phyloP scores from a whole-genome alignment of 1,284 basidiomycete genomes.

The Kwoniella shivajii region DNA sequence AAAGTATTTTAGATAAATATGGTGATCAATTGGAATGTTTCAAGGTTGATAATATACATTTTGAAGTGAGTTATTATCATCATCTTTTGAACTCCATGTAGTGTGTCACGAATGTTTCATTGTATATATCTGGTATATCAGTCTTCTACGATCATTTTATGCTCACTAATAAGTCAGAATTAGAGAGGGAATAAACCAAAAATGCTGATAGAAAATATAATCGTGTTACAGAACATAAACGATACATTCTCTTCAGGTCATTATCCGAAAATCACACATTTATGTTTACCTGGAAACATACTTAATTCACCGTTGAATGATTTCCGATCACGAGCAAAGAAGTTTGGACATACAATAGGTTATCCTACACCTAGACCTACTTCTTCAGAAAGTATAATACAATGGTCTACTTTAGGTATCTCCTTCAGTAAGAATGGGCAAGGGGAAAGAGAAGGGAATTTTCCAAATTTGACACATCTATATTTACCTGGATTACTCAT shows the following conservation, averaged over 20 bases:
- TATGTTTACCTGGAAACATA: constrained; percentile 36
- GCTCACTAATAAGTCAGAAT: not conserved
- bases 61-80: constrained; percentile 25
- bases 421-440: too few species aligned
- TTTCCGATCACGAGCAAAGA: constrained; percentile 2
- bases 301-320: constrained; percentile 18
- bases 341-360: constrained; percentile 9
- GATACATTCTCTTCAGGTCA: constrained; percentile 21
- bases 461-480: constrained; percentile 37
- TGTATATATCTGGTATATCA: too few species aligned
- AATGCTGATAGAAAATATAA: too few species aligned
- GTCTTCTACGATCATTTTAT: too few species aligned
- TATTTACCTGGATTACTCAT: constrained; percentile 30
- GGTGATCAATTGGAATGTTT: constrained; percentile 29
- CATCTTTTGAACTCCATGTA: too few species aligned
- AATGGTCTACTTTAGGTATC: constrained; percentile 24
- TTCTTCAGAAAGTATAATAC: constrained; percentile 9
- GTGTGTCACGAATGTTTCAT: too few species aligned
- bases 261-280: constrained; percentile 29
- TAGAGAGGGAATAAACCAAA: too few species aligned
- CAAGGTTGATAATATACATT: constrained; percentile 29
- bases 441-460: too few species aligned
- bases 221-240: constrained; percentile 9
- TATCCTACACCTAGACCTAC: constrained; percentile 22
- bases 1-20: constrained; percentile 23